phyloP scores from a whole-genome alignment of 2,329 filamentous ascomycete species.

The Sporothrix pseudoabietina region DNA sequence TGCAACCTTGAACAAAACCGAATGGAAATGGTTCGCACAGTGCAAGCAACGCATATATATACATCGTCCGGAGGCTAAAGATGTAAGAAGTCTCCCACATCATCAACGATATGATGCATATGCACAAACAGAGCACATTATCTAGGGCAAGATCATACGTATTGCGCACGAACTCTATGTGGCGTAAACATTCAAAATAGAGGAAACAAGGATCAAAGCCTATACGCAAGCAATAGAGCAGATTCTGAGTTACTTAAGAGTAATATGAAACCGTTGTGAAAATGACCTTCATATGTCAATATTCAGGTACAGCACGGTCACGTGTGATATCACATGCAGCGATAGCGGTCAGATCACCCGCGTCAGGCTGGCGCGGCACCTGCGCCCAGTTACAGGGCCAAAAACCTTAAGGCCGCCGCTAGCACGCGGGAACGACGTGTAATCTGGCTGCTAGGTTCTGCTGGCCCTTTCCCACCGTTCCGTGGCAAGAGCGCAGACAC shows the following conservation, averaged over 20 bases:
- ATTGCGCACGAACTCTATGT: neutral
- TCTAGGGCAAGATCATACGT: neutral
- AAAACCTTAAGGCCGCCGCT: conserved; percentile 17
- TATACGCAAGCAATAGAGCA: too few species aligned
- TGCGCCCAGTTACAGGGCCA: neutral
- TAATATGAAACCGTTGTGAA: neutral
- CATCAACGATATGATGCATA: neutral
- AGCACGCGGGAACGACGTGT: conserved; percentile 19
- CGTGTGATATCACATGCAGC: neutral
- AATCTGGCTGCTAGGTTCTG: conserved; percentile 11
- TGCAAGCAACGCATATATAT: neutral
- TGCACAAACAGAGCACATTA: neutral
- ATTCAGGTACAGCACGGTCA: neutral
- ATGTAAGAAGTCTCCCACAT: neutral
- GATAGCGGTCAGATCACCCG: too few species aligned
- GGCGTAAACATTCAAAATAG: too few species aligned
- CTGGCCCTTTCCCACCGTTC: conserved; percentile 7
- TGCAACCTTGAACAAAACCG: neutral
- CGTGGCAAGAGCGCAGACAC: conserved; percentile 6
- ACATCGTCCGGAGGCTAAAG: neutral
- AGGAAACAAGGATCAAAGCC: too few species aligned
- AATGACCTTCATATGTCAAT: neutral
- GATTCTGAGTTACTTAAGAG: neutral
- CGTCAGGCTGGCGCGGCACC: neutral
- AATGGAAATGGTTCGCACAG: neutral